Evolutionary conservation across 768 basidiomycete species (phyloP).

Genomic region (Rhodosporidiobolus odoratus): DNA sequence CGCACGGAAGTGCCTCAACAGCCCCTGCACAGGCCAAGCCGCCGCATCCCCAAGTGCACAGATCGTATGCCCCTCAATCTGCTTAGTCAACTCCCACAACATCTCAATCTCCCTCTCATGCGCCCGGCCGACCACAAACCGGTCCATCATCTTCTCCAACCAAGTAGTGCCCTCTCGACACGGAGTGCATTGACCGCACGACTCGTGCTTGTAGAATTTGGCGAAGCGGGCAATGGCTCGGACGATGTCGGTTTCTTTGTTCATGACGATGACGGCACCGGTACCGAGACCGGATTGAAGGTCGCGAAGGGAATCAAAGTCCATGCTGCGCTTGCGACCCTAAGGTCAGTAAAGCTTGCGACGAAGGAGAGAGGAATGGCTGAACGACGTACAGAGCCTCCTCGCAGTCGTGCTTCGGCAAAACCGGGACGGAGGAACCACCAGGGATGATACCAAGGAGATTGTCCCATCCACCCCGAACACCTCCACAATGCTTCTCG

Average conservation of each 20-base stretch:
- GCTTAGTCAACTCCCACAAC: conserved; percentile 78
- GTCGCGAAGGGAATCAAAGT: conserved; percentile 95
- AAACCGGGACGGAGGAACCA: conserved; percentile 86
- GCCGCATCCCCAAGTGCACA: conserved; percentile 92
- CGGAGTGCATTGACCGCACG: conserved; percentile 77
- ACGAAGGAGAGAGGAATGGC: neutral
- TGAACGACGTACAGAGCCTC: conserved; percentile 75
- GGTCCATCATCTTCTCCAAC: conserved; percentile 99
- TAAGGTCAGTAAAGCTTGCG: neutral
- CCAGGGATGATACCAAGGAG: conserved; percentile 94
- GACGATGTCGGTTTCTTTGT: conserved; percentile 93
- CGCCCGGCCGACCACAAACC: conserved; percentile 84
- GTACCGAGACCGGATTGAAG: conserved; percentile 94
- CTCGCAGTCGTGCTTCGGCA: conserved; percentile 73
- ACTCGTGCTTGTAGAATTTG: conserved; percentile 97
- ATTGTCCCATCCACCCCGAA: conserved; percentile 93
- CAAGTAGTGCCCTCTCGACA: conserved; percentile 85
- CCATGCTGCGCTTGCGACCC: conserved; percentile 61
- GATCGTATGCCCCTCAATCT: conserved; percentile 65
- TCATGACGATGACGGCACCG: conserved; percentile 98
- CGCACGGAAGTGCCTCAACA: conserved; percentile 89
- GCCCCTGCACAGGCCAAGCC: conserved; percentile 96
- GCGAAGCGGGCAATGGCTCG: conserved; percentile 90
- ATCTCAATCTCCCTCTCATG: conserved; percentile 95
- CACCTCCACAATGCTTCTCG: conserved; percentile 95